Conservation (phyloP, 345 rosid species). For the Eucalyptus curtisii region DNA sequence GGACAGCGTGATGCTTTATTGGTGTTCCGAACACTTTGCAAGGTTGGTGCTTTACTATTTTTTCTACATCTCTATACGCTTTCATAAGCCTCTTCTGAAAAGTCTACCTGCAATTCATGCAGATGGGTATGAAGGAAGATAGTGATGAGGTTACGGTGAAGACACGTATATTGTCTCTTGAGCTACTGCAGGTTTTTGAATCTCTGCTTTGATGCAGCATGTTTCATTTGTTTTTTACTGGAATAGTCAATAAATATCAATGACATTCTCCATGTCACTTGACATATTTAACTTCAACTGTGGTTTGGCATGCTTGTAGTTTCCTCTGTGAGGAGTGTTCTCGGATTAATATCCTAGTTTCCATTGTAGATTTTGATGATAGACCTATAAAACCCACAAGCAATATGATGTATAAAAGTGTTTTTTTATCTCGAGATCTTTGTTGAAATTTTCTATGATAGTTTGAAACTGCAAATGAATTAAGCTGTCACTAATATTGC, state of each 20-base stretch:
- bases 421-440: background rate
- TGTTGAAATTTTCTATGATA: background rate
- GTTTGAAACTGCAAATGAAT: background rate
- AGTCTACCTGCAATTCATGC: constrained; percentile 4
- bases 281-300: background rate
- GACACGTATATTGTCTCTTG: constrained; percentile 89
- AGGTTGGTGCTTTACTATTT: constrained; percentile 41
- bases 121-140: constrained; percentile 99
- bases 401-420: background rate
- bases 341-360: background rate
- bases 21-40: constrained; percentile 96
- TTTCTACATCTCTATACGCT: background rate
- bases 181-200: constrained; percentile 82
- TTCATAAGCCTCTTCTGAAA: constrained; percentile 6
- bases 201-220: background rate
- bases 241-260: background rate
- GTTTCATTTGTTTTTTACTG: background rate
- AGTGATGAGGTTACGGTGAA: constrained; percentile 86
- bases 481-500: background rate
- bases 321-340: background rate
- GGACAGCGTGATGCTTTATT: constrained; percentile 92
- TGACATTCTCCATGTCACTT: background rate
- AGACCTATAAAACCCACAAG: background rate
- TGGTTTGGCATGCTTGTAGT: background rate
- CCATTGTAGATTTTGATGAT: background rate